These are phyloP conservation scores for Ceratobasidium sp. DNA, from an alignment of 1,284 basidiomycete genomes.

Conservation along the genomic window DNA sequence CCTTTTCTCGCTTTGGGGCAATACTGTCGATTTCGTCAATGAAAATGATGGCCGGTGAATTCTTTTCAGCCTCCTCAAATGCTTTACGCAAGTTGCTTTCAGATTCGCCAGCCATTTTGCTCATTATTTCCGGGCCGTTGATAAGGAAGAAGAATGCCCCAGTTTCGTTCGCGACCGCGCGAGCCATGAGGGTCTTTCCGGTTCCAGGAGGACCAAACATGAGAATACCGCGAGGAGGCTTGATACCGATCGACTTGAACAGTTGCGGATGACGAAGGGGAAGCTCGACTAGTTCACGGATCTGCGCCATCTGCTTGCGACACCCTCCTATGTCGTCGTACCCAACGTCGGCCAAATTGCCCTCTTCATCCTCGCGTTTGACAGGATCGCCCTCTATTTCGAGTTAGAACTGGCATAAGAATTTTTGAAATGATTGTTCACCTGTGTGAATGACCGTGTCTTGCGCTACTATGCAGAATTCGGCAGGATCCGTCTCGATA, in stretches of 20 bases:
- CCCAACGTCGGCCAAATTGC: conserved; percentile 95
- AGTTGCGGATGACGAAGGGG: conserved; percentile 98
- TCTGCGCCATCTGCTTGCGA: conserved; percentile 99
- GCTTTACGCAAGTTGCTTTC: conserved; percentile 98
- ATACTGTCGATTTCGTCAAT: conserved; percentile 99
- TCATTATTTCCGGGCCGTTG: conserved; percentile 99
- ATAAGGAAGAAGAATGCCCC: conserved; percentile 99
- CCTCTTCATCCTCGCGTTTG: conserved; percentile 98
- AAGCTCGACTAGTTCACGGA: conserved; percentile 98
- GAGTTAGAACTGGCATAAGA: conserved; percentile 41
- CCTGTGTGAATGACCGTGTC: conserved; percentile 96
- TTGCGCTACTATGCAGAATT: conserved; percentile 97
- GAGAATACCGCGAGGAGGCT: conserved; percentile 96
- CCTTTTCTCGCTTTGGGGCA: conserved; percentile 99
- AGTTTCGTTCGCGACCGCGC: conserved; percentile 98
- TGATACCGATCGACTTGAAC: conserved; percentile 99
- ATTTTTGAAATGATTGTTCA: conserved; percentile 48
- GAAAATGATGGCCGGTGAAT: conserved; percentile 99
- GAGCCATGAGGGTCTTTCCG: conserved; percentile 98
- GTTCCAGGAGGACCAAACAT: conserved; percentile 98
- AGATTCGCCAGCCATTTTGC: conserved; percentile 98
- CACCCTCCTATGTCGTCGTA: conserved; percentile 99
- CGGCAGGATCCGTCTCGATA: conserved; percentile 92
- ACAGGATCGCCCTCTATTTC: conserved; percentile 92
- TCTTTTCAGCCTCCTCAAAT: conserved; percentile 99